Percentiles rank a stretch among this genome's conserved stretches.
Conservation (phyloP, 495 filamentous ascomycete species). For the Talaromyces borbonicus region DNA sequence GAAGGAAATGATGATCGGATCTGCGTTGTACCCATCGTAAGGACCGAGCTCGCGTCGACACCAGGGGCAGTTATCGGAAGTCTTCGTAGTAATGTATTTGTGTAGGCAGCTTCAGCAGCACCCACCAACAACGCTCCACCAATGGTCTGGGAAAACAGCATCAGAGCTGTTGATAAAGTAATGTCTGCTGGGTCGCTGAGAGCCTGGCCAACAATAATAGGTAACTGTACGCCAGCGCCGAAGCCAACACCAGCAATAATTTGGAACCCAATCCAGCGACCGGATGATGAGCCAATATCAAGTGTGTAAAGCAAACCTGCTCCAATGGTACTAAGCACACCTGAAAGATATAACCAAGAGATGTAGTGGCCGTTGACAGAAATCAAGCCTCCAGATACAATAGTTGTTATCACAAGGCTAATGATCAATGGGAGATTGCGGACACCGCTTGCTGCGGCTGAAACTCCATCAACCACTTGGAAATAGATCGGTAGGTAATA, state of each 20-base stretch:
- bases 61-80: not conserved
- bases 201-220: conserved; percentile 31
- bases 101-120: conserved; percentile 68
- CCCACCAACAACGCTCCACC: conserved; percentile 59
- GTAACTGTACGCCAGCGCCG: conserved; percentile 37
- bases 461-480: conserved; percentile 28
- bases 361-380: conserved; percentile 53
- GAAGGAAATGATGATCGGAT: not conserved
- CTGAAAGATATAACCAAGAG: conserved; percentile 41
- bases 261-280: conserved; percentile 54
- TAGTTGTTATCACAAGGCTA: conserved; percentile 19
- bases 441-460: conserved; percentile 51
- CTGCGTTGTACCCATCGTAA: not conserved
- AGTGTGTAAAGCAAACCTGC: conserved; percentile 55
- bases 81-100: conserved; percentile 54
- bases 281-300: conserved; percentile 25
- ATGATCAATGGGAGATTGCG: conserved; percentile 26
- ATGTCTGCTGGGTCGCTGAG: conserved; percentile 31
- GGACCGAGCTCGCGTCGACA: not conserved
- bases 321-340: conserved; percentile 46
- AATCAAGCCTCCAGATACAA: conserved; percentile 39
- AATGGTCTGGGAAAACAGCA: conserved; percentile 34
- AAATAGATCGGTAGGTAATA: conserved; percentile 38
- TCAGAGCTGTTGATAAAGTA: conserved; percentile 42
- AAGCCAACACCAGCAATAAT: conserved; percentile 22